A percentile compares a stretch with the other conserved stretches of the same genome.
These are phyloP conservation scores for Ganoderma lucidum DNA, from an alignment of 1,284 basidiomycete species.

Conservation along the genomic window DNA sequence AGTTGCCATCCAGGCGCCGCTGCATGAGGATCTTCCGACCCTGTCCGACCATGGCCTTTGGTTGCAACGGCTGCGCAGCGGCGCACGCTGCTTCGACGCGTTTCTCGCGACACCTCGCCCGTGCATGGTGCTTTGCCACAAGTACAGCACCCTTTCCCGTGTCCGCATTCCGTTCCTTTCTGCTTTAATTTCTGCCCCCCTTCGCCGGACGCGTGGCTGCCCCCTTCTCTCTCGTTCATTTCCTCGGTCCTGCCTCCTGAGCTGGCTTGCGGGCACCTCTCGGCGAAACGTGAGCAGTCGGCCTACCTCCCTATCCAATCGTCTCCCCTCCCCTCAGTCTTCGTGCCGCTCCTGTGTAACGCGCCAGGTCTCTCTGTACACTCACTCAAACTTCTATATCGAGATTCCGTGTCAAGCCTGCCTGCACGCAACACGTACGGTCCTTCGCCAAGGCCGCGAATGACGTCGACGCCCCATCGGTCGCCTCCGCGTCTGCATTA, in stretches of 20 bases:
- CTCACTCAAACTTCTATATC: background rate
- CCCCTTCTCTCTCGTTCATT: background rate
- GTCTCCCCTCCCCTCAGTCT: background rate
- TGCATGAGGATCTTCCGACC: background rate
- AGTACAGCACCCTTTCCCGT: background rate
- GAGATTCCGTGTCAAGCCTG: background rate
- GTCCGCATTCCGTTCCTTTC: background rate
- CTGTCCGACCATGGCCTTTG: background rate
- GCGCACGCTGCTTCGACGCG: background rate
- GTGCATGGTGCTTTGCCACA: background rate
- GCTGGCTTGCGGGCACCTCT: background rate
- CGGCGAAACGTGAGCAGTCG: background rate
- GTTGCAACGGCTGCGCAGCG: background rate
- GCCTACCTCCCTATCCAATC: background rate
- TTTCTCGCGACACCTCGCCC: slow-evolving; percentile 1
- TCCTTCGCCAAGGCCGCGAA: slow-evolving; percentile 13
- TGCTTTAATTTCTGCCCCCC: background rate
- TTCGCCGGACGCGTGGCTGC: too few species aligned
- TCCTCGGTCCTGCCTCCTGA: background rate
- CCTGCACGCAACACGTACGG: background rate
- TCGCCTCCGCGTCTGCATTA: slow-evolving; percentile 2
- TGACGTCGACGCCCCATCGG: slow-evolving; percentile 4
- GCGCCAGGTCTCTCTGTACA: background rate
- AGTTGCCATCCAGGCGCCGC: background rate
- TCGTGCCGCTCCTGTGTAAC: background rate